These are phyloP conservation scores for Lactarius evosmus DNA, from an alignment of 768 basidiomycete species.

Conservation along the genomic window DNA sequence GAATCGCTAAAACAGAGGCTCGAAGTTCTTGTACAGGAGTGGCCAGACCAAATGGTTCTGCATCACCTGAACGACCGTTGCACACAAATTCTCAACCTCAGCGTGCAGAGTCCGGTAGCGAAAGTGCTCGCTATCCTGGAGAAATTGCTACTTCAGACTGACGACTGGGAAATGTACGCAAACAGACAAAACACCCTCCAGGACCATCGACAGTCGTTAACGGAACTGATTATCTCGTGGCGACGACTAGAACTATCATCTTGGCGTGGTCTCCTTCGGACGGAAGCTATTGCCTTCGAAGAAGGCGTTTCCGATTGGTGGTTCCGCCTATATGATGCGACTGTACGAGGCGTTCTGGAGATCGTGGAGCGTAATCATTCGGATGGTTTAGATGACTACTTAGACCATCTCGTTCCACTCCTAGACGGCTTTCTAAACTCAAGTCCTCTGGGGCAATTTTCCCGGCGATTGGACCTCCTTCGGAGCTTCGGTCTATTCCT, in stretches of 20 bases:
- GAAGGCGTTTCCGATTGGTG: conserved; percentile 69
- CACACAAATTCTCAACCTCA: conserved; percentile 56
- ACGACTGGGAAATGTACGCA: conserved; percentile 97
- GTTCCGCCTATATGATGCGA: conserved; percentile 84
- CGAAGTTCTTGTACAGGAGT: conserved; percentile 59
- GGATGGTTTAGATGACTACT: conserved; percentile 47
- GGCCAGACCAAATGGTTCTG: conserved; percentile 99
- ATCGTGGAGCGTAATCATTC: conserved; percentile 41
- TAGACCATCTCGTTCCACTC: conserved; percentile 67
- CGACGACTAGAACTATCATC: conserved; percentile 82
- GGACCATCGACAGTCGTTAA: conserved; percentile 59
- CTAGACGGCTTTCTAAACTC: conserved; percentile 74
- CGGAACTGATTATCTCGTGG: conserved; percentile 81
- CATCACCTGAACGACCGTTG: conserved; percentile 76
- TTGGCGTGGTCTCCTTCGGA: conserved; percentile 78
- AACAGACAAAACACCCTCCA: conserved; percentile 84
- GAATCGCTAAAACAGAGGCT: conserved; percentile 52
- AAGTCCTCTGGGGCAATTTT: conserved; percentile 83
- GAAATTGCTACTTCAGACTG: conserved; percentile 77
- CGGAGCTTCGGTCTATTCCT: conserved; percentile 60
- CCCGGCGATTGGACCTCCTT: conserved; percentile 62
- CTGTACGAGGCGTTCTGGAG: conserved; percentile 59
- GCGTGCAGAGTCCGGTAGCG: conserved; percentile 70
- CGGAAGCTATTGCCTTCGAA: conserved; percentile 52
- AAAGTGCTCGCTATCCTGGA: conserved; percentile 81